Evolutionary conservation across 2,329 filamentous ascomycete species (phyloP).

Genomic region (Huntiella decipiens): DNA sequence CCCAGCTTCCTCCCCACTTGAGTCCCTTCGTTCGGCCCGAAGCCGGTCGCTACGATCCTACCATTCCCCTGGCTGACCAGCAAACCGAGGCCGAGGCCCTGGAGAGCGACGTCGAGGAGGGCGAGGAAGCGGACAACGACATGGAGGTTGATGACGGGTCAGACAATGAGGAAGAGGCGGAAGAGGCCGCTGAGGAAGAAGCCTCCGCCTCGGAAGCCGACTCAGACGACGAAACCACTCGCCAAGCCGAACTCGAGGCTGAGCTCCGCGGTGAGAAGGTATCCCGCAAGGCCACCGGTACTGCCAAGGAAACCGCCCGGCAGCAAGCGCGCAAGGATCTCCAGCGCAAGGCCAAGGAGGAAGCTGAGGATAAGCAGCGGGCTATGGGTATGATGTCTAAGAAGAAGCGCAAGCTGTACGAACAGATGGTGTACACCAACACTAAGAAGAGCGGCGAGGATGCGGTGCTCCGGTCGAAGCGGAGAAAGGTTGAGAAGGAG

Average conservation of each 20-base stretch:
- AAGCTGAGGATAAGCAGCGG: slow-evolving; percentile 75
- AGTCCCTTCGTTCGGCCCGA: slow-evolving; percentile 86
- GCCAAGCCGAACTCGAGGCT: slow-evolving; percentile 82
- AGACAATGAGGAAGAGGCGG: slow-evolving; percentile 21
- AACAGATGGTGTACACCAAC: slow-evolving; percentile 95
- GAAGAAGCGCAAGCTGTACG: slow-evolving; percentile 91
- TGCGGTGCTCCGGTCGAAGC: slow-evolving; percentile 70
- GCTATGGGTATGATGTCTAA: slow-evolving; percentile 97
- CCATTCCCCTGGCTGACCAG: slow-evolving; percentile 66
- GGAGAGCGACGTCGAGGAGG: slow-evolving; percentile 40
- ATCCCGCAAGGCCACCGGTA: slow-evolving; percentile 23
- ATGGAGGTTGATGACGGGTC: slow-evolving; percentile 24
- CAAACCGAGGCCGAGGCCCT: slow-evolving; percentile 74
- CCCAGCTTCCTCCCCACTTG: slow-evolving; percentile 77
- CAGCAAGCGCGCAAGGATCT: slow-evolving; percentile 52
- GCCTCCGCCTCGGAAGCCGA: slow-evolving; percentile 21
- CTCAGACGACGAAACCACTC: slow-evolving; percentile 25
- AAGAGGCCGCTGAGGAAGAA: slow-evolving; percentile 29
- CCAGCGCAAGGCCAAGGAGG: slow-evolving; percentile 50
- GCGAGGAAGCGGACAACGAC: slow-evolving; percentile 27
- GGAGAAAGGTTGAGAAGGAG: slow-evolving; percentile 68
- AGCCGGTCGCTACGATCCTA: slow-evolving; percentile 82
- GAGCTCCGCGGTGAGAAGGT: slow-evolving; percentile 57
- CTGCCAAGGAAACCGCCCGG: slow-evolving; percentile 41
- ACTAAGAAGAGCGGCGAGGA: slow-evolving; percentile 84